A percentile compares a stretch with the other conserved stretches of the same genome.
These are phyloP conservation scores for Colletotrichum scovillei DNA, from an alignment of 2,329 filamentous ascomycete species.

Conservation along the genomic window DNA sequence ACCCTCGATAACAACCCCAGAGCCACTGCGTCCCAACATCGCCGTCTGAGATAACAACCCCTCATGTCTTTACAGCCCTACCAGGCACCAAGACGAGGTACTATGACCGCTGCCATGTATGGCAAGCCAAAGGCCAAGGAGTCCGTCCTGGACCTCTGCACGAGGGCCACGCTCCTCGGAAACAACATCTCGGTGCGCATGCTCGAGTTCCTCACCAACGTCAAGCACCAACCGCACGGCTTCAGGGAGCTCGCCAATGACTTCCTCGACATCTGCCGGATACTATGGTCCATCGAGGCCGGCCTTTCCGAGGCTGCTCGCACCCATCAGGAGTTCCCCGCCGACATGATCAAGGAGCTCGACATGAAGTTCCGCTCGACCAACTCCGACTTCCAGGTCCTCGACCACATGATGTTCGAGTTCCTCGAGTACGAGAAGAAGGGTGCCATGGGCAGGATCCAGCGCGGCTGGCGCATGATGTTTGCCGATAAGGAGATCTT, in stretches of 20 bases:
- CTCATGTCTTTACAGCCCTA: slow-evolving; percentile 13
- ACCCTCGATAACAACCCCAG: not conserved
- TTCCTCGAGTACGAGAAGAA: slow-evolving; percentile 72
- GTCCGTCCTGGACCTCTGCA: slow-evolving; percentile 61
- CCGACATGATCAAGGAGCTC: slow-evolving; percentile 72
- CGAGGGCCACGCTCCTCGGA: slow-evolving; percentile 67
- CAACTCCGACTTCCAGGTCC: slow-evolving; percentile 69
- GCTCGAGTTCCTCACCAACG: slow-evolving; percentile 71
- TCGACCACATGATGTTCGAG: slow-evolving; percentile 72
- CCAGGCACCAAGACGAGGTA: not conserved
- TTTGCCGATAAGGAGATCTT: slow-evolving; percentile 71
- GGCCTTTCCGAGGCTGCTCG: slow-evolving; percentile 67
- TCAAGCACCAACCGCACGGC: slow-evolving; percentile 64
- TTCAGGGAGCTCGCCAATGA: slow-evolving; percentile 72
- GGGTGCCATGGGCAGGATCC: slow-evolving; percentile 68
- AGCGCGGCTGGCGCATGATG: slow-evolving; percentile 72
- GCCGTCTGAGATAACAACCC: not conserved
- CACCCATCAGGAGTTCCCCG: slow-evolving; percentile 64
- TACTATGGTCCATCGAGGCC: slow-evolving; percentile 76
- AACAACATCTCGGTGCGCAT: slow-evolving; percentile 74
- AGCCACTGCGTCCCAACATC: not conserved
- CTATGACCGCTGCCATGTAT: slow-evolving; percentile 18
- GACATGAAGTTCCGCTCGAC: slow-evolving; percentile 72
- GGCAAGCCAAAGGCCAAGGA: slow-evolving; percentile 40
- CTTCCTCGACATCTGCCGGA: slow-evolving; percentile 74